Evolutionary conservation across 495 filamentous ascomycete genomes (phyloP), one percentile per base, ranked within the genome.

Genomic region (Barbatosphaeria neglecta): DNA sequence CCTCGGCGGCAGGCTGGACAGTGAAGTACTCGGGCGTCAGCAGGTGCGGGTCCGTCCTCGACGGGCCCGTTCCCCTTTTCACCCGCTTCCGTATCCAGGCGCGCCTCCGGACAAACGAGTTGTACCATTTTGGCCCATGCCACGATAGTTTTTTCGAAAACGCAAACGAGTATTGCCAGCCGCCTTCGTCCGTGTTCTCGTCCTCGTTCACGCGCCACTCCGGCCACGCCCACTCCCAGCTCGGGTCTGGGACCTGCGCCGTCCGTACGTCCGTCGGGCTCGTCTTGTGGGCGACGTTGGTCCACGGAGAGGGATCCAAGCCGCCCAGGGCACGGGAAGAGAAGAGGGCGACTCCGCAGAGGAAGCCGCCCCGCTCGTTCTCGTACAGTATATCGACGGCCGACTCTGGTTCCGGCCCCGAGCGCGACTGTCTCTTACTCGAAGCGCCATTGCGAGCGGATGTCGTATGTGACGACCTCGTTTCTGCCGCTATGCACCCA

Each of bases 211-310:
- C 81, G 51, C 85, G 87, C 93, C 93, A 99, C 31, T 82, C 81
- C 47, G 83, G 79, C 93, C 92, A 99, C 4, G 76, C 83, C 92
- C 92, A 98, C 63, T 84, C 78, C 93, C 93, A 99, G 56, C 82
- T 86, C 3, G 93, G 93, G 59, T 97, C 93, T 0, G 93, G 92
- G 2, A 93, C 72, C 59, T 97, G 93, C 1, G 90, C 88, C 48
- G 90, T 93, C 44, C 81, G 77, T 48, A 95, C 93, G 58, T 92
- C 78, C 49, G 93, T 92, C 16, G 86, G 76, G 47, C 83, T 90
- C 22, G 82, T 66, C 50, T 82, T 80, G 46, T 80, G 75, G 31
- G 74, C 76, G 17, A 68, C 70, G 50, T 87, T 94, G 49, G 87
- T 84, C 93, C 93, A 99, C 3, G 86, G 69, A 0, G 82, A 50